Base-by-base conservation (phyloP, 768 basidiomycete species). In the Candolleomyces aberdarensis region DNA sequence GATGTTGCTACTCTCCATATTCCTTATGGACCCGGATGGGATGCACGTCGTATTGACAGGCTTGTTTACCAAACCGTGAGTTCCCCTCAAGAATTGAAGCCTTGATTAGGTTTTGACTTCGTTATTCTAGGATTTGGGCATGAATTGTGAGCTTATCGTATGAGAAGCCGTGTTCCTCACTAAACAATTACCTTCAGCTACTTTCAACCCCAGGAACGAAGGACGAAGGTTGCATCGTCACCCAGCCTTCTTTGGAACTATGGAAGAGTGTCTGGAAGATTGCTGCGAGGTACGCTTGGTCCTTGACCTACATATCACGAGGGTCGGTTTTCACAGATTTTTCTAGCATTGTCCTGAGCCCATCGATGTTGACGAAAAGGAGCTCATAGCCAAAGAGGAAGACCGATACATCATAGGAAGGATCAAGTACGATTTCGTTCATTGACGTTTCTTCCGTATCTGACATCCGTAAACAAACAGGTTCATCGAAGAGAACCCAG, bases 201-300 rank as follows among this genome's bases (percentile, higher is more conserved):
- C 83, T 1, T 87, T 79, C 69, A 86, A 86, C 59, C 84, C 84
- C 1, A 85, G 84, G 73, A 86, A 87, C 70, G 83, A 85, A 63
- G 79, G 76, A 11, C 75, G 85, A 13, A 74, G 79, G 3, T 76
- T 88, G 3, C 85, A 88, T 74, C 83, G 85, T 32, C 85, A 88
- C 63, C 80, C 83, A 9, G 85, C 85, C 0, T 87, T 85, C 70
- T 86, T 86, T 61, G 85, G 86, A 6, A 83, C 78, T 0, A 78
- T 83, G 66, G 65, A 76, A 56, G 85, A 88, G 60, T 82, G 81
- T 51, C 57, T 86, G 19, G 83, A 82, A 61, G 86, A 87, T 57
- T 86, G 85, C 63, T 87, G 85, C 69, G 84, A 84, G 76, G 84
- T 83, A 36, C 36, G 36, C 36, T 36, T 36, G 36, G 36, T 36